Evolutionary conservation across 2,329 filamentous ascomycete species (phyloP).

Genomic region (Septoria linicola): DNA sequence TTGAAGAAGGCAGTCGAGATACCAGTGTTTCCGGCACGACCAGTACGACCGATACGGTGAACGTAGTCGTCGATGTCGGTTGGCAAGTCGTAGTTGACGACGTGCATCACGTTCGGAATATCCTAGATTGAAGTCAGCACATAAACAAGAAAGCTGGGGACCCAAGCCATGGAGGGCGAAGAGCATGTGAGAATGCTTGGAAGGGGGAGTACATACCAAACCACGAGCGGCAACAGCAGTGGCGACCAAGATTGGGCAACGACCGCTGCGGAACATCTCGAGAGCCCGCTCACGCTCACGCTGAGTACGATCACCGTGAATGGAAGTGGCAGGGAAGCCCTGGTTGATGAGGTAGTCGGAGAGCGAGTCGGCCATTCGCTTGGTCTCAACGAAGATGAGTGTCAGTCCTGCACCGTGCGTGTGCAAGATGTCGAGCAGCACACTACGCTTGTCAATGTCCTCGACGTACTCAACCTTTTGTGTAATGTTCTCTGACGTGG

Average conservation of each 20-base stretch:
- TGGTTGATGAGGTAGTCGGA: constrained; percentile 99
- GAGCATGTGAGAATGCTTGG: no score
- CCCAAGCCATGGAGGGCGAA: no score
- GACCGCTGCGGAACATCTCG: constrained; percentile 94
- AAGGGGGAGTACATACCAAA: constrained; percentile 14
- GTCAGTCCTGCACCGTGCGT: constrained; percentile 87
- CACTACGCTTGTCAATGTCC: constrained; percentile 95
- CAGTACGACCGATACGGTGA: constrained; percentile 98
- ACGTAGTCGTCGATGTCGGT: constrained; percentile 99
- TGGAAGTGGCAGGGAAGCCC: constrained; percentile 95
- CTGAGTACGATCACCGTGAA: constrained; percentile 97
- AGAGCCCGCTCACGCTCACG: constrained; percentile 97
- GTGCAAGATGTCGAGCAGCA: constrained; percentile 95
- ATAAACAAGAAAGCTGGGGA: no score
- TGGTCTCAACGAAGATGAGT: constrained; percentile 98
- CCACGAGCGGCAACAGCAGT: constrained; percentile 86
- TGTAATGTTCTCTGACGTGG: constrained; percentile 99
- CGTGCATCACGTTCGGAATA: constrained; percentile 94
- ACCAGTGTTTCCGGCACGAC: constrained; percentile 98
- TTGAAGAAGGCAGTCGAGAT: constrained; percentile 99
- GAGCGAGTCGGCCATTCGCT: constrained; percentile 97
- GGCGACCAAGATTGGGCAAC: constrained; percentile 93
- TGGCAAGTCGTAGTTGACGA: constrained; percentile 99
- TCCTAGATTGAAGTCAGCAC: constrained; percentile 48
- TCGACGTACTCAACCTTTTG: constrained; percentile 98